phyloP scores from a whole-genome alignment of 352 stramenopile genomes.

The Pilasporangium apinafurcum region DNA sequence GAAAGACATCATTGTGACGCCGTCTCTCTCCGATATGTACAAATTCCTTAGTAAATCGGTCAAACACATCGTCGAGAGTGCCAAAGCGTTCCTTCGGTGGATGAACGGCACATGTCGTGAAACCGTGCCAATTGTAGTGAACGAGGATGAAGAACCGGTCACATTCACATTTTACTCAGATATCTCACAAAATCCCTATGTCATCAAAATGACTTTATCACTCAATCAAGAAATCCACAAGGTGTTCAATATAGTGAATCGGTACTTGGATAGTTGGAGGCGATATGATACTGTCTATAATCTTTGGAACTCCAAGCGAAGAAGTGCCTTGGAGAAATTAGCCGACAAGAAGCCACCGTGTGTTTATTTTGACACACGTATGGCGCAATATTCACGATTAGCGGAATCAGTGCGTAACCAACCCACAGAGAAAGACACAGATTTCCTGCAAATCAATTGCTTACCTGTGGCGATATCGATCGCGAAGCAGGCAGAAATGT shows the following conservation, averaged over 20 bases:
- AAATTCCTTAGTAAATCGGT: constrained; percentile 94
- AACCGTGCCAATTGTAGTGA: constrained; percentile 82
- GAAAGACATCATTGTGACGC: constrained; percentile 93
- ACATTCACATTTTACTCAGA: constrained; percentile 94
- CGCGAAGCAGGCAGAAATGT: constrained; percentile 89
- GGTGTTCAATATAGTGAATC: constrained; percentile 92
- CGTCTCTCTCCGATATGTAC: constrained; percentile 92
- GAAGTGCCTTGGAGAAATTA: constrained; percentile 88
- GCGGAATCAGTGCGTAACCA: constrained; percentile 86
- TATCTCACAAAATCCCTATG: constrained; percentile 92
- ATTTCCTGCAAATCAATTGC: constrained; percentile 94
- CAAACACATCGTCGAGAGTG: constrained; percentile 92
- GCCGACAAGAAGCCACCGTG: constrained; percentile 89
- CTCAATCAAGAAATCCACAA: constrained; percentile 94
- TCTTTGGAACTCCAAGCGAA: constrained; percentile 92
- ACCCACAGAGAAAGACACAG: constrained; percentile 90
- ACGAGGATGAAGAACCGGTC: constrained; percentile 92
- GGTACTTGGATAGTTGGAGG: constrained; percentile 92
- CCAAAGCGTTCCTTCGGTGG: constrained; percentile 92
- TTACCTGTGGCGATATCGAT: constrained; percentile 85
- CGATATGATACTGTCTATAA: constrained; percentile 93
- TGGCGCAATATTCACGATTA: constrained; percentile 87
- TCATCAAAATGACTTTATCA: constrained; percentile 93
- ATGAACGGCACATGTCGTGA: constrained; percentile 94
- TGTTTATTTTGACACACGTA: constrained; percentile 93